Conservation (phyloP, 2,329 filamentous ascomycete species). For the Colletotrichum eremochloae region DNA sequence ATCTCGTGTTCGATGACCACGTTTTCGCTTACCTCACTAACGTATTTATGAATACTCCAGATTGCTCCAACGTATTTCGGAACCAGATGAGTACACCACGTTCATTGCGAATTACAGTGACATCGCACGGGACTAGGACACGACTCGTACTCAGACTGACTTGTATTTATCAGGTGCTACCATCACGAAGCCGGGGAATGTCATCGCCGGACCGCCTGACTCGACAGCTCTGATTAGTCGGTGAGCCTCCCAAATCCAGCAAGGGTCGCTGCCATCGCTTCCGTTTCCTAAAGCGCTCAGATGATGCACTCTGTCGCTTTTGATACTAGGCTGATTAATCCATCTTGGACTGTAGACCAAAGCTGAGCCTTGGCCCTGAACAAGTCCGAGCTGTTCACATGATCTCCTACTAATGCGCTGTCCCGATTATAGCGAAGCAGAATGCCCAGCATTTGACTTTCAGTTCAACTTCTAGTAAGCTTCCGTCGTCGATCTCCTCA, state of each 20-base stretch:
- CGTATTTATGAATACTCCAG: neutral
- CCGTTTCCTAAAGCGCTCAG: neutral
- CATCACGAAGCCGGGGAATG: neutral
- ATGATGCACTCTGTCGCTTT: neutral
- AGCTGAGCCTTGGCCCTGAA: neutral
- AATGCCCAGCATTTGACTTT: neutral
- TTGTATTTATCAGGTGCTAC: neutral
- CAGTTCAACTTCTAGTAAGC: neutral
- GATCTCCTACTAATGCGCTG: neutral
- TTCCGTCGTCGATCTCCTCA: neutral
- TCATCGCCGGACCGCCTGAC: neutral
- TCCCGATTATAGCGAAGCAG: neutral
- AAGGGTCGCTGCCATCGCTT: neutral
- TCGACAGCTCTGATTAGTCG: neutral
- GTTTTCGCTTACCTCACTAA: neutral
- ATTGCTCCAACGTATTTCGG: neutral
- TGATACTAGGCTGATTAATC: neutral
- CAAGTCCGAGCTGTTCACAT: neutral
- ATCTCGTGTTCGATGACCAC: neutral
- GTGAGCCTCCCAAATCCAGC: too few relatives aligned
- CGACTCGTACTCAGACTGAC: neutral
- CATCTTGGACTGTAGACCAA: neutral
- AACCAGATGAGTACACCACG: neutral
- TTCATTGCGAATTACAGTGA: rapidly evolving
- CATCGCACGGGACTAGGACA: neutral